Evolutionary conservation across 331 rosid species (phyloP), one percentile per base, ranked within the genome.

Genomic region (Dryas integrifolia): DNA sequence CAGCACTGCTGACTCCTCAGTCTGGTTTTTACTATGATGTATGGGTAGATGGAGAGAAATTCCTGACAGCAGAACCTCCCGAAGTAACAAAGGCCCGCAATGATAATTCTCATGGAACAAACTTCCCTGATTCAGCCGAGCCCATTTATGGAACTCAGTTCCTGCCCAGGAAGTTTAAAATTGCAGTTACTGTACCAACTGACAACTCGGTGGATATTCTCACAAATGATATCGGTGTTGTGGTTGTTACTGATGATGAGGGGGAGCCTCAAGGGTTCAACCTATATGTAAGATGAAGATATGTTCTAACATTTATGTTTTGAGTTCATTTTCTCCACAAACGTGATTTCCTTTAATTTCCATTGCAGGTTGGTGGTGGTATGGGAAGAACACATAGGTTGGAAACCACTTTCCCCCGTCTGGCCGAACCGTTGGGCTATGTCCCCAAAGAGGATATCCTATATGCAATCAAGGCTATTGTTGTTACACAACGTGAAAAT

Each of bases 351-450:
- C 82, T 52, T 65, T 61, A 58, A 58, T 73, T 78, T 13, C 12
- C 72, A 35, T 72, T 82, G 76, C 89, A 95, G 99, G 99, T 95
- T 83, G 99, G 99, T 76, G 99, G 99, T 55, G 99, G 99, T 57
- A 95, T 95, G 99, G 99, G 99, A 88, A 95, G 99, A 77, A 88
- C 99, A 41, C 99, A 89, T 76, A 90, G 99, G 85, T 3, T 84
- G 75, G 97, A 89, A 67, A 61, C 84, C 65, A 95, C 99, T 51
- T 95, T 95, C 63, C 87, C 99, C 52, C 99, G 96, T 51, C 81
- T 95, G 52, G 96, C 86, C 24, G 96, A 92, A 63, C 97, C 98
- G 26, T 48, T 95, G 62, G 99, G 99, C 38, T 95, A 85, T 69
- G 96, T 95, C 38, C 97, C 98, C 2, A 95, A 95, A 84, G 92